A percentile compares a stretch with the other conserved stretches of the same genome.
These are phyloP conservation scores for Schizochytrium sp. DNA, from an alignment of 108 stramenopile species.

Conservation along the genomic window DNA sequence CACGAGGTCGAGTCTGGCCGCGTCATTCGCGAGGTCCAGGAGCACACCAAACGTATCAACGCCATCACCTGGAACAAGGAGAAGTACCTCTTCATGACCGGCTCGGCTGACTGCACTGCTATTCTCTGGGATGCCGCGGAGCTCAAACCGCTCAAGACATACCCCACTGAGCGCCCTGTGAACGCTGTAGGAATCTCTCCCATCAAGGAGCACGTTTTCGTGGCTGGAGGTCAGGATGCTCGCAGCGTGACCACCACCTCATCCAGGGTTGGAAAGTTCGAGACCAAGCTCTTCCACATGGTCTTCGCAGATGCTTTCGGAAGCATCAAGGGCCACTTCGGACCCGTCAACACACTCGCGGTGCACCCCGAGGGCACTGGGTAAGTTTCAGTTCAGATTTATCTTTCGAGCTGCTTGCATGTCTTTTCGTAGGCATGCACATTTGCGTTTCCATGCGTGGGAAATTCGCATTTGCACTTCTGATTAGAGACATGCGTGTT, in stretches of 20 bases:
- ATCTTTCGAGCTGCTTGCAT: no score
- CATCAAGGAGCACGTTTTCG: slow-evolving; percentile 92
- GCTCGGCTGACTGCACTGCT: slow-evolving; percentile 91
- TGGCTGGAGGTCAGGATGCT: slow-evolving; percentile 99
- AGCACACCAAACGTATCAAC: slow-evolving; percentile 85
- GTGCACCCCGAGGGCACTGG: slow-evolving; percentile 91
- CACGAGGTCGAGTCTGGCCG: slow-evolving; percentile 89
- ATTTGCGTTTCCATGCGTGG: no score
- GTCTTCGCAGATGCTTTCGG: slow-evolving; percentile 98
- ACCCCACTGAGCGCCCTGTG: slow-evolving; percentile 96
- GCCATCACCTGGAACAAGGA: slow-evolving; percentile 90
- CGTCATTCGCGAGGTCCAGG: slow-evolving; percentile 80
- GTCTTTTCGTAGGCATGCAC: no score
- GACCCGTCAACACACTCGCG: slow-evolving; percentile 98
- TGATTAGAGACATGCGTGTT: no score
- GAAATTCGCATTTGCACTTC: no score
- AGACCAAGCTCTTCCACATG: slow-evolving; percentile 94
- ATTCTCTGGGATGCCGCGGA: slow-evolving; percentile 93
- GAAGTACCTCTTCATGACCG: slow-evolving; percentile 93
- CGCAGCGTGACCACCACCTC: slow-evolving; percentile 97
- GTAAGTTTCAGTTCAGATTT: neutral
- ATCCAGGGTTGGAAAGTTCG: slow-evolving; percentile 98
- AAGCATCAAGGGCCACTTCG: slow-evolving; percentile 97
- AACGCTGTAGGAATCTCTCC: slow-evolving; percentile 97
- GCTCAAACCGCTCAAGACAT: slow-evolving; percentile 87